Evolutionary conservation across 2,329 filamentous ascomycete species (phyloP).

Genomic region (Lachnellula suecica): DNA sequence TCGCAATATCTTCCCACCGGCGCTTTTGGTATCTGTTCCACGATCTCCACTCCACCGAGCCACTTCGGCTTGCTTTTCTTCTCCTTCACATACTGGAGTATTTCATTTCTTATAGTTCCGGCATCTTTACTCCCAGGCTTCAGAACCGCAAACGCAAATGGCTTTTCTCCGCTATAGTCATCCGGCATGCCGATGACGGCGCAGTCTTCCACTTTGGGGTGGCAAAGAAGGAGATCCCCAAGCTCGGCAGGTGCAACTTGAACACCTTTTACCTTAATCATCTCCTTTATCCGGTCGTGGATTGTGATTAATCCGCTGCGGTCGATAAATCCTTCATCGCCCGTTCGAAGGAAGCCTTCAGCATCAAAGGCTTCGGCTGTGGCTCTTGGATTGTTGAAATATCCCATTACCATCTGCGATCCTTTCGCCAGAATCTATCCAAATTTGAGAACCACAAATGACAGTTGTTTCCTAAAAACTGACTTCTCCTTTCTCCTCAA

Average conservation of each 20-base stretch:
- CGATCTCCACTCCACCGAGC: conserved; percentile 52
- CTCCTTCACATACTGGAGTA: conserved; percentile 50
- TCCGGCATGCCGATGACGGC: conserved; percentile 56
- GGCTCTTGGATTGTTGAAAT: conserved; percentile 53
- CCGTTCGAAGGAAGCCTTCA: conserved; percentile 70
- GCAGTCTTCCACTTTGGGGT: conserved; percentile 49
- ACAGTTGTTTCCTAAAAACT: too few species aligned
- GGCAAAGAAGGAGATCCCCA: conserved; percentile 37
- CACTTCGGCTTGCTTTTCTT: conserved; percentile 57
- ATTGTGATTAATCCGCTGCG: conserved; percentile 71
- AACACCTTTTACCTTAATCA: conserved; percentile 44
- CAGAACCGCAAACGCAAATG: conserved; percentile 58
- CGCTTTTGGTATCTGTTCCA: conserved; percentile 61
- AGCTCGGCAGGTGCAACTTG: conserved; percentile 44
- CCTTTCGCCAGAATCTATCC: conserved; percentile 72
- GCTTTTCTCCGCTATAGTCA: conserved; percentile 41
- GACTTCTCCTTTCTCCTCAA: conserved; percentile 50
- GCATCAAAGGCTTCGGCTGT: conserved; percentile 45
- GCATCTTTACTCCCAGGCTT: conserved; percentile 30
- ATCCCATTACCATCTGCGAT: conserved; percentile 73
- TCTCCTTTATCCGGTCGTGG: conserved; percentile 70
- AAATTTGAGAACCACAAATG: too few species aligned
- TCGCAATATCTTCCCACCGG: conserved; percentile 63
- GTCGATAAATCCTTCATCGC: conserved; percentile 64
- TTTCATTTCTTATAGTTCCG: conserved; percentile 36